phyloP scores from a whole-genome alignment of 305 asterid species.

The Solanum hybrid region DNA sequence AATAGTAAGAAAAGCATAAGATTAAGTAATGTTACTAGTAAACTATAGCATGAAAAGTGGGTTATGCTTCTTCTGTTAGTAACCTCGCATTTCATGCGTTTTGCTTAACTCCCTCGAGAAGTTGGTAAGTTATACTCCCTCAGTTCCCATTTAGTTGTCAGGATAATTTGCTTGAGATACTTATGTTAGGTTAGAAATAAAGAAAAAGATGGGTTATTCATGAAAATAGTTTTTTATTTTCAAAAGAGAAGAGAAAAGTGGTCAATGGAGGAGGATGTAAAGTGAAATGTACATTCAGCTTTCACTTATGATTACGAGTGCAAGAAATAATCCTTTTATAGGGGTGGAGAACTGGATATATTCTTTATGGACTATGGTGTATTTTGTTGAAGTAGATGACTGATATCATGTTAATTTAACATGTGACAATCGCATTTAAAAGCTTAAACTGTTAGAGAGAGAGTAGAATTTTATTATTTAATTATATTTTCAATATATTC shows the following conservation, averaged over 20 bases:
- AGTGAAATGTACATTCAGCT: neutral
- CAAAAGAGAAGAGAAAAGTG: neutral
- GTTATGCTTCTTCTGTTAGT: neutral
- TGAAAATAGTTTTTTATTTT: neutral
- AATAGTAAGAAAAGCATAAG: neutral
- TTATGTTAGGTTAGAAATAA: neutral
- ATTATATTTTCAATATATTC: no score
- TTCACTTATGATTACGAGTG: neutral
- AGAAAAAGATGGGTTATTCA: neutral
- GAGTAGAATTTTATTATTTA: no score
- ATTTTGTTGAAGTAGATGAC: no score
- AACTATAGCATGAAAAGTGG: neutral
- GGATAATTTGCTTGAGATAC: neutral
- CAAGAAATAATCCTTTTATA: neutral
- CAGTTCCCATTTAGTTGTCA: neutral
- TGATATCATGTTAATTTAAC: neutral
- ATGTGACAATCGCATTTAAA: neutral
- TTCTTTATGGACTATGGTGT: no score
- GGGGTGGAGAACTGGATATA: neutral
- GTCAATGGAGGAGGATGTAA: neutral
- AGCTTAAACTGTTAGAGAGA: no score
- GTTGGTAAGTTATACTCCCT: neutral
- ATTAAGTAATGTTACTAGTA: neutral
- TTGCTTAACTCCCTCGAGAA: neutral
- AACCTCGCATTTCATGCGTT: neutral